Percentiles rank a stretch among this genome's conserved stretches.
Conservation (phyloP, 768 basidiomycete genomes). For the Lentinula guzmanii region DNA sequence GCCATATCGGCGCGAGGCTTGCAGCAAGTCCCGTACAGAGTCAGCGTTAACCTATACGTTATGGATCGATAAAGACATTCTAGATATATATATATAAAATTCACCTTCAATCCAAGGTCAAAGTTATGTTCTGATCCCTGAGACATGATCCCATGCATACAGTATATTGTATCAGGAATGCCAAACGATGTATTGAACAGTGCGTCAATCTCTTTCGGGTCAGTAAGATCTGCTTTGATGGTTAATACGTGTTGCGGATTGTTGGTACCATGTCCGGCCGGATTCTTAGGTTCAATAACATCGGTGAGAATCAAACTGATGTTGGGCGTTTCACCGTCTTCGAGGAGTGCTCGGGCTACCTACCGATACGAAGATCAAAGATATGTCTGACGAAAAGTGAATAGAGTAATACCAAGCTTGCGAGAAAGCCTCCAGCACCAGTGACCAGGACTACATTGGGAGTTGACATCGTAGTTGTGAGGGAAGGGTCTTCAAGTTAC, state of each 20-base stretch:
- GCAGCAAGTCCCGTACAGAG: slow-evolving; percentile 41
- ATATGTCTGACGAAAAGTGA: background rate
- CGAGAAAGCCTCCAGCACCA: slow-evolving; percentile 6
- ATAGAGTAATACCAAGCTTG: background rate
- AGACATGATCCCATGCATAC: slow-evolving; percentile 58
- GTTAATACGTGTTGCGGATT: slow-evolving; percentile 19
- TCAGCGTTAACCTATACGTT: slow-evolving; percentile 45
- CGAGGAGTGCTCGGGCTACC: slow-evolving; percentile 28
- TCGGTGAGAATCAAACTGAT: slow-evolving; percentile 46
- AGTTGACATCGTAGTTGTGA: slow-evolving; percentile 2
- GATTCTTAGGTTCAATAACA: slow-evolving; percentile 33
- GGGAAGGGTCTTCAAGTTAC: background rate
- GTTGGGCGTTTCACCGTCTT: slow-evolving; percentile 27
- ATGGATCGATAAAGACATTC: background rate
- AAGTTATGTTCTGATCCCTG: slow-evolving; percentile 57
- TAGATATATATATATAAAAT: too few species aligned
- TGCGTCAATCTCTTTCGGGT: slow-evolving; percentile 24
- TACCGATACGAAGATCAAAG: slow-evolving; percentile 8
- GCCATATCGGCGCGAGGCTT: slow-evolving; percentile 27
- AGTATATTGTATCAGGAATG: slow-evolving; percentile 38
- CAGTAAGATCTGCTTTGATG: slow-evolving; percentile 36
- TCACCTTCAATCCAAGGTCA: slow-evolving; percentile 44
- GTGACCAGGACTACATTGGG: slow-evolving; percentile 4
- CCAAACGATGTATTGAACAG: slow-evolving; percentile 34
- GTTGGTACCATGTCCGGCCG: slow-evolving; percentile 9